Evolutionary conservation across 257 asterid species (phyloP).

Genomic region (Solanum corneliomulleri): DNA sequence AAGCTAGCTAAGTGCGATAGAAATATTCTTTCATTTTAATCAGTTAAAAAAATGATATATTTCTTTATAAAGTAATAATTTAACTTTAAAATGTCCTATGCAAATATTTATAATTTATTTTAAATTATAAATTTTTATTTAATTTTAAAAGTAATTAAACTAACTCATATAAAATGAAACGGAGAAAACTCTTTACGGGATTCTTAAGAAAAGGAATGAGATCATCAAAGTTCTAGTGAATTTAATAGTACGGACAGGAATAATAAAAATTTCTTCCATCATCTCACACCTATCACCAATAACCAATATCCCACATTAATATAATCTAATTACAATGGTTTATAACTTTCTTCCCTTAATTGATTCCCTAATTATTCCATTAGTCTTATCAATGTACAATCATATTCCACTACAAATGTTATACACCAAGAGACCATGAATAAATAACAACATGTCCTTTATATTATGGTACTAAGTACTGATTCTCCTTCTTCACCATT

Average conservation of each 20-base stretch:
- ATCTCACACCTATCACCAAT: background rate
- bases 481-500: background rate
- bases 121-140: too few species aligned
- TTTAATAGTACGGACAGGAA: background rate
- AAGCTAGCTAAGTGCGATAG: background rate
- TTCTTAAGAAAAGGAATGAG: background rate
- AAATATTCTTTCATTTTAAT: too few species aligned
- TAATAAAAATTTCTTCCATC: background rate
- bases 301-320: background rate
- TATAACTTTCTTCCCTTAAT: background rate
- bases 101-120: too few species aligned
- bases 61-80: too few species aligned
- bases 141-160: too few species aligned
- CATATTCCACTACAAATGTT: background rate
- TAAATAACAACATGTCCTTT: constrained; percentile 3
- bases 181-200: too few species aligned
- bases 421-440: constrained; percentile 9
- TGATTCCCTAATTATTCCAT: background rate
- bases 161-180: fast-evolving
- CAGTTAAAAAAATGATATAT: too few species aligned
- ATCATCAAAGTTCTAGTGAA: background rate
- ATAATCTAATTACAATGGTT: background rate
- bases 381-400: background rate
- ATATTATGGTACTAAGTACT: background rate
- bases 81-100: too few species aligned